Evolutionary conservation across 768 basidiomycete species (phyloP), one percentile per base, ranked within the genome.

Genomic region (Crucibulum laeve): DNA sequence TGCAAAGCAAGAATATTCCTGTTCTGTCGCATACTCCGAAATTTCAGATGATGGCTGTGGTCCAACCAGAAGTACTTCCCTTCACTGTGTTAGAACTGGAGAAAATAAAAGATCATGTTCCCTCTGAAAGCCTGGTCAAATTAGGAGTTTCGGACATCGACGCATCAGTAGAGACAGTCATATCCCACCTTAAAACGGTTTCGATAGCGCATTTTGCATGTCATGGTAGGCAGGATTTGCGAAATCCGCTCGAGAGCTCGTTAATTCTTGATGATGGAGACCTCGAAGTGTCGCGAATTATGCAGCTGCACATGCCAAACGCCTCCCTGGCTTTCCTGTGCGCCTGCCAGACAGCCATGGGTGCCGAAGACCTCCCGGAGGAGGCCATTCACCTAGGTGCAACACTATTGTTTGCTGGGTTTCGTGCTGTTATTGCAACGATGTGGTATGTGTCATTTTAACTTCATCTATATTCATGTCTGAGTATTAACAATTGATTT

Each of bases 311-410:
- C 18, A 21, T 54, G 2, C 46, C 47, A 14, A 42, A 50, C 13
- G 54, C 46, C 0, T 43, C 26, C 7, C 40, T 66, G 3, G 62
- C 61, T 1, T 64, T 62, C 30, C 55, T 66, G 15, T 57, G 56
- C 13, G 64, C 64, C 10, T 67, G 64, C 28, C 50, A 65, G 35
- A 65, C 63, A 0, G 63, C 59, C 3, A 55, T 28, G 38, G 61
- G 58, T 3, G 58, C 58, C 15, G 13, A 45, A 17, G 28, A 22
- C 5, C 47, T 45, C 17, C 56, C 58, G 5, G 58, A 61, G 25
- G 58, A 63, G 40, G 37, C 50, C 1, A 50, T 63, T 28, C 50
- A 56, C 37, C 48, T 63, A 4, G 59, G 51, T 18, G 54, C 57
- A 5, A 49, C 48, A 1, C 40, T 60, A 26, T 38, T 58, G 4